These are phyloP conservation scores for Geotrichum reessii DNA, from an alignment of 1,139 yeast species.

Conservation along the genomic window DNA sequence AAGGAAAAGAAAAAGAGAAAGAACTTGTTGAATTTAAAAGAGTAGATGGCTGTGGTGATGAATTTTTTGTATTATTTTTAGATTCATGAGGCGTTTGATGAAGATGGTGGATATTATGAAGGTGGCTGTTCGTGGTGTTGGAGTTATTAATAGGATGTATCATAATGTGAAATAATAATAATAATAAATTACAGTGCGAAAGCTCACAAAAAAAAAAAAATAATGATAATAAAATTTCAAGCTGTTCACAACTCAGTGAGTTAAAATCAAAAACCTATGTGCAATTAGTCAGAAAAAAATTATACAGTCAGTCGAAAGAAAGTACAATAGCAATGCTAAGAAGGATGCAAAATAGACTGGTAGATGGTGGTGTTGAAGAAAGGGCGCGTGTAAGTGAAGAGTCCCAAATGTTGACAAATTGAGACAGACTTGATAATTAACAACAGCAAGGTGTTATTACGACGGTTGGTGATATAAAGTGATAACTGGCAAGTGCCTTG, in stretches of 20 bases:
- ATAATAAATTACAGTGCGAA: neutral
- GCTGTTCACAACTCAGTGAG: no score
- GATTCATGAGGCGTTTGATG: neutral
- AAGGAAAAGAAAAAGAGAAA: neutral
- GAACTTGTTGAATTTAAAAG: neutral
- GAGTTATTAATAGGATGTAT: neutral
- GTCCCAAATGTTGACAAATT: no score
- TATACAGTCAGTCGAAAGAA: neutral
- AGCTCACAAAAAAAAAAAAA: no score
- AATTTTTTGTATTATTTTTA: no score
- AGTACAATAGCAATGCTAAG: no score
- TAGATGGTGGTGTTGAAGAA: neutral
- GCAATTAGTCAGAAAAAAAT: neutral
- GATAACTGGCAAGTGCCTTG: no score
- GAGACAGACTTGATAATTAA: neutral
- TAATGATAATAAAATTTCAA: neutral
- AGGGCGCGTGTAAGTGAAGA: no score
- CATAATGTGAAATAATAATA: neutral
- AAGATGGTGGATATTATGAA: neutral
- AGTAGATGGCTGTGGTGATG: neutral
- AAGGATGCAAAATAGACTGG: neutral
- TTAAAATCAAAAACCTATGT: no score
- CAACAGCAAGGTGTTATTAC: neutral
- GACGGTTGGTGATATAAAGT: neutral
- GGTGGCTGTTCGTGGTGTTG: neutral